Percentiles rank a stretch among this genome's conserved stretches.
These are phyloP conservation scores for Cinchona pubescens DNA, from an alignment of 257 asterid genomes.

Conservation along the genomic window DNA sequence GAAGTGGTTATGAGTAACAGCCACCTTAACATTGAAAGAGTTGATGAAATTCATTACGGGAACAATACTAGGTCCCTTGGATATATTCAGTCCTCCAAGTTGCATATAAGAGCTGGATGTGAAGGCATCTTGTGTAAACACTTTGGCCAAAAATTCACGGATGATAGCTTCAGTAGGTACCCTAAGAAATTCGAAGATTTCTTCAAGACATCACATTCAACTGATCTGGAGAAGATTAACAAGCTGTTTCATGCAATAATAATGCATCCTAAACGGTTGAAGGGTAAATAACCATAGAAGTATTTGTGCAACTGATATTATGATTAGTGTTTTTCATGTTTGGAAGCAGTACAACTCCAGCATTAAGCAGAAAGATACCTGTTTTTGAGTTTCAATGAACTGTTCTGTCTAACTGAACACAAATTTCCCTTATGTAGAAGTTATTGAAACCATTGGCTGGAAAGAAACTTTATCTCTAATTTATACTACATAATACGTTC, in stretches of 20 bases:
- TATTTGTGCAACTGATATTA: neutral
- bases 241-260: neutral
- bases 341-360: no score
- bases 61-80: neutral
- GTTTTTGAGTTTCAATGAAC: no score
- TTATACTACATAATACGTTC: no score
- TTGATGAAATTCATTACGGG: neutral
- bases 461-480: neutral
- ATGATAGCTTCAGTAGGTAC: constrained; percentile 1
- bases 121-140: constrained; percentile 1
- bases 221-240: neutral
- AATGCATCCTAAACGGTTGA: neutral
- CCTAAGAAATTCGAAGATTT: constrained; percentile 3
- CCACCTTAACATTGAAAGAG: constrained; percentile 21
- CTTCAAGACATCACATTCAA: neutral
- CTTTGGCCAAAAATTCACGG: neutral
- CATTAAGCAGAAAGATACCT: no score
- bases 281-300: neutral
- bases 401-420: no score
- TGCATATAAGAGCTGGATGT: neutral
- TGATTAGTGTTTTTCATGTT: neutral
- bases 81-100: neutral
- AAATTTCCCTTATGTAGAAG: no score
- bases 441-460: neutral
- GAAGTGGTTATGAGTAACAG: constrained; percentile 17